Base-by-base conservation (phyloP, 768 basidiomycete genomes). In the Suillus weaverae region DNA sequence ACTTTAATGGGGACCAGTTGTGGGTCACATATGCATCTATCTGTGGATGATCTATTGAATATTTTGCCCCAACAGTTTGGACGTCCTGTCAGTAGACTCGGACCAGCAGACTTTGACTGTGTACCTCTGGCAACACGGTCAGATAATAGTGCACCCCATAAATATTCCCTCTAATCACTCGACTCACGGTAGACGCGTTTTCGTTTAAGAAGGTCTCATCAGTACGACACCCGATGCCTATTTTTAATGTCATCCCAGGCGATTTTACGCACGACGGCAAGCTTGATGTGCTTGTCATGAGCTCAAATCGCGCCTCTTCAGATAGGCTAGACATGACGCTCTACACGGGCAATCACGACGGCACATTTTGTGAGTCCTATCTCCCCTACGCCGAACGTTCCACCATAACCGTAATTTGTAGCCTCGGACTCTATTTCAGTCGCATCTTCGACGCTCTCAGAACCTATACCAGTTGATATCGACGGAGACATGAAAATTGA, bases 1-100 rank as follows among this genome's bases (percentile, higher is more conserved):
- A 99, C 79, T 97, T 96, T 76, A 88, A 98, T 74, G 95, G 93
- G 5, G 95, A 99, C 76, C 95, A 98, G 74, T 91, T 92, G 95
- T 97, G 74, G 73, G 92, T 79, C 22, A 64, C 5, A 11, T 26
- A 13, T 35, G 41, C 54, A 46, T 36, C 11, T 8, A 14, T 38
- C 56, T 46, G 33, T 38, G 18, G 35, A 53, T 62, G 32, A 48
- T 46, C 30, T 48, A 22, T 35, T 36, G 36, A 55, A 60, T 59
- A 38, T 59, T 51, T 36, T 33, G 46, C 53, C 38, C 8, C 46
- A 22, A 32, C 70, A 97, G 95, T 69, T 74, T 94, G 67, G 96
- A 99, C 77, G 78, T 95, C 4, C 79, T 98, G 51, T 81, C 85
- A n/a, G 80, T 97, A 53, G 87, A 81, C 56, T 73, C 82, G n/a